These are phyloP conservation scores for Linaria vulgaris DNA, from an alignment of 257 asterid genomes.

Conservation along the genomic window DNA sequence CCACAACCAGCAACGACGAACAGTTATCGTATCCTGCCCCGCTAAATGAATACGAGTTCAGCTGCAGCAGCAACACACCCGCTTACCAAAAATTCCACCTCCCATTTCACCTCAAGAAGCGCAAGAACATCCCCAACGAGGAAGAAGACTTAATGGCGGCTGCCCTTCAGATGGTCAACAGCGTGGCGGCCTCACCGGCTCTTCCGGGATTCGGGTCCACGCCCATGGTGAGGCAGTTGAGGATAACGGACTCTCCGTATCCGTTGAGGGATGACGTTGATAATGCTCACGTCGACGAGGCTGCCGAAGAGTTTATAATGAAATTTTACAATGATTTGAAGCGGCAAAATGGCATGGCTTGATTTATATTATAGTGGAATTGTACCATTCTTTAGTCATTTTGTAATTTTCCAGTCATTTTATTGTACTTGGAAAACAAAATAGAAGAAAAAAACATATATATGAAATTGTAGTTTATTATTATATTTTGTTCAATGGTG, in stretches of 20 bases:
- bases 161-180: slow-evolving; percentile 8
- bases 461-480: too few relatives aligned
- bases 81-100: slow-evolving; percentile 3
- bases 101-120: too few relatives aligned
- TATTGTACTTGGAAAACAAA: too few relatives aligned
- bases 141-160: slow-evolving; percentile 6
- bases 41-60: slow-evolving; percentile 38
- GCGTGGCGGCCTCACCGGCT: slow-evolving; percentile 38
- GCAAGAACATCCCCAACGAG: too few relatives aligned
- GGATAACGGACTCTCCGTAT: slow-evolving; percentile 24
- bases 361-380: too few relatives aligned
- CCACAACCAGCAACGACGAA: slow-evolving; percentile 19
- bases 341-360: slow-evolving; percentile 51
- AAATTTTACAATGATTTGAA: slow-evolving; percentile 56
- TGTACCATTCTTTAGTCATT: too few relatives aligned
- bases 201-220: slow-evolving; percentile 39
- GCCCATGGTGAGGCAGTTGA: slow-evolving; percentile 42
- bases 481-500: too few relatives aligned
- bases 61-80: slow-evolving; percentile 43
- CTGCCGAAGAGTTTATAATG: slow-evolving; percentile 60
- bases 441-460: too few relatives aligned
- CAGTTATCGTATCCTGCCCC: slow-evolving; percentile 6
- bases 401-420: too few relatives aligned
- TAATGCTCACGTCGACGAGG: slow-evolving; percentile 44
- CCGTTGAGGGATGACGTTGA: background rate